Evolutionary conservation across 2,329 filamentous ascomycete species (phyloP), one percentile per base, ranked within the genome.

Genomic region (Colletotrichum scovillei): DNA sequence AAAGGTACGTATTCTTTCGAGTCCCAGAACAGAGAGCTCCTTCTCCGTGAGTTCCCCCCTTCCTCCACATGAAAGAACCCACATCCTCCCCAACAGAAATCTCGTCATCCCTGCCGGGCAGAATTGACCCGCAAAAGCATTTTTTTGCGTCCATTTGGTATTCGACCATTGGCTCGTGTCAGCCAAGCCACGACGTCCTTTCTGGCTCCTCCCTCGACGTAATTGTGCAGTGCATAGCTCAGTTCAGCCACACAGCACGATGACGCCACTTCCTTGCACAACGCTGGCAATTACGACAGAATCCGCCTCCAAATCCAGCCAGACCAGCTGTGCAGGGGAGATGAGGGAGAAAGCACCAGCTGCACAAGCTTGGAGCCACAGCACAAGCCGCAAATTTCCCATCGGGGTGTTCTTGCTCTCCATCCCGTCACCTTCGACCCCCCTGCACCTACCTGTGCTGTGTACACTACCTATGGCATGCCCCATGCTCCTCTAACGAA

Each of bases 31-130:
- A 19, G 38, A 42, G 14, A 30, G 64, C 24, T 55, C 62, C 11
- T 28, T 30, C 19, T 14, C 52, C 5, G n/a, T 24, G 42, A 6
- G 42, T 46, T 2, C 19, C 42, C 19, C 52, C 52, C 22, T 16
- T 62, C 38, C 38, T 49, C 46, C 38, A 30, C 19, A 35, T 19
- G 42, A 62, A 42, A 53, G 26, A 53, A 64, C 26, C 69, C 69
- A 69, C 69, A 63, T 72, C 24, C 58, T 72, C 66, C 68, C 59
- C 69, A 72, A 72, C 69, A 72, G 65, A 72, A 72, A 55, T 69
- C 65, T 69, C 65, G 69, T 35, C 38, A 72, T 64, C 65, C 69
- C 69, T 72, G 69, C 59, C 65, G 58, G 59, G 49, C 65, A 55
- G 52, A 69, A 69, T 58, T 69, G 69, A 69, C 65, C 69, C 65